Evolutionary conservation across 2,329 filamentous ascomycete genomes (phyloP).

Genomic region (Fusarium luffae): DNA sequence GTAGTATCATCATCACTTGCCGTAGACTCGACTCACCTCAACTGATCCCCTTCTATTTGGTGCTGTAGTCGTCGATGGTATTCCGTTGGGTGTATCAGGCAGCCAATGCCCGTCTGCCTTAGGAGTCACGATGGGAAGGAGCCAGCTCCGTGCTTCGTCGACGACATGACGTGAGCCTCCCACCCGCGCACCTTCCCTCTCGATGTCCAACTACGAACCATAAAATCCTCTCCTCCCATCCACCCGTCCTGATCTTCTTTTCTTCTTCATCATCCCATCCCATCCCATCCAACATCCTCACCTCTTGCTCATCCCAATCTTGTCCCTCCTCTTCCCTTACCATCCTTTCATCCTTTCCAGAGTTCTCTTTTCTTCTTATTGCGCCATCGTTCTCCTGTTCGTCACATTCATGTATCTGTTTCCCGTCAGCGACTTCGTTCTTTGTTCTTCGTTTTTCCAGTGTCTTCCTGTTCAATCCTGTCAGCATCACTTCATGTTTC

Average conservation of each 20-base stretch:
- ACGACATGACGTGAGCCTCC: background rate
- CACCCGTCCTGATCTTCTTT: background rate
- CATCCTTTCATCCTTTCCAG: background rate
- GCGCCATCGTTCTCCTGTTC: background rate
- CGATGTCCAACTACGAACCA: background rate
- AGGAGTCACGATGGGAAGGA: background rate
- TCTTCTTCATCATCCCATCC: conserved; percentile 3
- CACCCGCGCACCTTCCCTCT: conserved; percentile 2
- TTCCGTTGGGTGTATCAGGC: background rate
- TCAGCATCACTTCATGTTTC: background rate
- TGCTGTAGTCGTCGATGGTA: no score
- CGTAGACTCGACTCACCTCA: background rate
- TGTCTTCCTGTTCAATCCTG: background rate
- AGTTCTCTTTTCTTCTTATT: background rate
- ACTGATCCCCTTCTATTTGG: background rate
- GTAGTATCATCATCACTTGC: background rate
- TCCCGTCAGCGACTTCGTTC: background rate
- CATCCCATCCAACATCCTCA: background rate
- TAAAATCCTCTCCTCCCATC: background rate
- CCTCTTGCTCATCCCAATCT: conserved; percentile 3
- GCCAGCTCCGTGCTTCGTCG: background rate
- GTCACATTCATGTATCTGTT: background rate
- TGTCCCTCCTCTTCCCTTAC: background rate
- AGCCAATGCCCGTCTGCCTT: background rate
- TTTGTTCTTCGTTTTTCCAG: background rate